Evolutionary conservation across 2,329 filamentous ascomycete genomes (phyloP), one percentile per base, ranked within the genome.

Genomic region (Chrysosporium keratinophilum): DNA sequence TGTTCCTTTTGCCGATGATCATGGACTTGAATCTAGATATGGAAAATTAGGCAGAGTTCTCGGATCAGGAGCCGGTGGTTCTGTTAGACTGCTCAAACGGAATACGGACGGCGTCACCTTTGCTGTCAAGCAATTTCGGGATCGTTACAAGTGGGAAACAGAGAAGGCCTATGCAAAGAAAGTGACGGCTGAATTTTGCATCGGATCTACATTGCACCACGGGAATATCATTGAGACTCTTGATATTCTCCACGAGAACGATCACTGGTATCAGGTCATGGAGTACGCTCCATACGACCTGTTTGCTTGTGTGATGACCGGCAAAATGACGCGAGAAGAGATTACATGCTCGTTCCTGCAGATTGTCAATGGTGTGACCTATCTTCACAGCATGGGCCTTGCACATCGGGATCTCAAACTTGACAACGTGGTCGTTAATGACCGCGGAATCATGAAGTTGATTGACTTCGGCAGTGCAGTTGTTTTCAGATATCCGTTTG

Each of bases 401-500:
- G 90, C 93, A 10, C 93, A 98, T 71, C 83, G 93, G 43, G 93
- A 98, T 75, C 67, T 98, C 63, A 98, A 98, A 72, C 73, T 98
- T 62, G 93, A 98, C 73, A 98, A 98, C 62, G 93, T 98, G 17
- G 93, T 98, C 28, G 90, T 98, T 56, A 97, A 90, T 65, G 87
- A 95, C 65, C 82, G 86, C 64, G 93, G 93, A 1, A 97, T 98
- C 63, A 95, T 98, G 89, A 98, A 98, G 71, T 87, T 98, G 59
- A 98, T 98, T 64, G 93, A 98, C 69, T 98, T 98, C 71, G 93
- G 93, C 23, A 97, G 90, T 72, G 91, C 93, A 0, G 90, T 93
- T 60, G 91, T 98, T 40, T 98, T 95, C 74, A 84, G 87, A 64
- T 98, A 98, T 76, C 93, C 93, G 0, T 97, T 98, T 65, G 93